Conservation (phyloP, 108 stramenopile genomes). For the Aurantiochytrium sp. region DNA sequence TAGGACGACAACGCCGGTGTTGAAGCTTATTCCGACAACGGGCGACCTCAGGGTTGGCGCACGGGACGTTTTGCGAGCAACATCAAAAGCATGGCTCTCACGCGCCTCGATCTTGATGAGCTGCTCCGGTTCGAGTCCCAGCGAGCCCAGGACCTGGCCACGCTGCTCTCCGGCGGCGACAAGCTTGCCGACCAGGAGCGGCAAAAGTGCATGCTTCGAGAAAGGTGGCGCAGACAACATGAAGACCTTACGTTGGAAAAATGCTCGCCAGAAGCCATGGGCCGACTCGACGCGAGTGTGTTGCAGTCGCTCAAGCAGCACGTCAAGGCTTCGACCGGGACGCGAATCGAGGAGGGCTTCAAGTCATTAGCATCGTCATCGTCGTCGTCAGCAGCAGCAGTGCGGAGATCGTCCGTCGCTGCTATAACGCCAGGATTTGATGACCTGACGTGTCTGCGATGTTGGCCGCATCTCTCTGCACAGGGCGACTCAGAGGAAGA, state of each 20-base stretch:
- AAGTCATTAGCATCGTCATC: no score
- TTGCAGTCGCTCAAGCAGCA: background rate
- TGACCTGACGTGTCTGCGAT: background rate
- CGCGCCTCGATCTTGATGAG: background rate
- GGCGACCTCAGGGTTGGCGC: background rate
- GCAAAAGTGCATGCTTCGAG: background rate
- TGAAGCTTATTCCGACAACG: background rate
- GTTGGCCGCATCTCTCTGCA: background rate
- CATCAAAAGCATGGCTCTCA: background rate
- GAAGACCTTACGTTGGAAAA: background rate
- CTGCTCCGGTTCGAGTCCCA: background rate
- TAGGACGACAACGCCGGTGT: no score
- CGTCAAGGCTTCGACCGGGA: background rate
- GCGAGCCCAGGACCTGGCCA: background rate
- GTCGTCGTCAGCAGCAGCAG: no score
- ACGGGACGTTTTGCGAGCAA: background rate
- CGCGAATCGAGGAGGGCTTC: background rate
- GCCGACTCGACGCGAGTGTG: background rate
- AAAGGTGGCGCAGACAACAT: background rate
- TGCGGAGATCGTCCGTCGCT: no score
- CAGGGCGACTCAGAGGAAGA: background rate
- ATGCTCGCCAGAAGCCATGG: background rate
- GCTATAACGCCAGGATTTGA: background rate
- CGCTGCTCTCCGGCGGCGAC: background rate
- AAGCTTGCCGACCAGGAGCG: no score